Conservation (phyloP, 495 filamentous ascomycete species). For the Usnea hakonensis region DNA sequence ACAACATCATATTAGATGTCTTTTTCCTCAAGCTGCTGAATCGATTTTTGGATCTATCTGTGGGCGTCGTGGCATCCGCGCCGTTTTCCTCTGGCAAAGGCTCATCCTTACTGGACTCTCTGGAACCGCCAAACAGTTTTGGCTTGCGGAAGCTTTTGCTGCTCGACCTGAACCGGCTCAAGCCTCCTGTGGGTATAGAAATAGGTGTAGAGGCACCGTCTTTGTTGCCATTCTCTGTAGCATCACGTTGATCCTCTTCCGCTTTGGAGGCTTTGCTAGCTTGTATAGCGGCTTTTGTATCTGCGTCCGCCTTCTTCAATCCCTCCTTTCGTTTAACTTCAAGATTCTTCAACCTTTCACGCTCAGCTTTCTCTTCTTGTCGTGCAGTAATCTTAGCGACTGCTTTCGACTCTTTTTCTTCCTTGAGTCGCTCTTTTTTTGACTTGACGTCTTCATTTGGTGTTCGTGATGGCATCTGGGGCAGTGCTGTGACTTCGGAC, state of each 20-base stretch:
- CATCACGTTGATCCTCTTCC: constrained; percentile 42
- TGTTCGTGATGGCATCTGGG: constrained; percentile 32
- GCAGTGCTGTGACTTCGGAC: constrained; percentile 27
- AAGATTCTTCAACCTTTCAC: constrained; percentile 57
- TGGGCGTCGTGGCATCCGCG: constrained; percentile 22
- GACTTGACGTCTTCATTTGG: constrained; percentile 40
- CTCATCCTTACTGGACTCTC: constrained; percentile 27
- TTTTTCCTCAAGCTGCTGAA: constrained; percentile 40
- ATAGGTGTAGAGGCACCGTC: constrained; percentile 32
- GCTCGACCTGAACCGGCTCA: constrained; percentile 46
- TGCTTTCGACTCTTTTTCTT: constrained; percentile 58
- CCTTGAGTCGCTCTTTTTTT: constrained; percentile 42
- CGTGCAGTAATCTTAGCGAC: constrained; percentile 64
- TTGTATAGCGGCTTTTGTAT: constrained; percentile 50
- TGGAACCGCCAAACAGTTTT: constrained; percentile 27
- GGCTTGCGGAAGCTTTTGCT: constrained; percentile 54
- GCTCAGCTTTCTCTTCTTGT: constrained; percentile 55
- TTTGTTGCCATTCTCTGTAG: constrained; percentile 30
- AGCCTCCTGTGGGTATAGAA: constrained; percentile 33
- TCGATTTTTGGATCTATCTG: constrained; percentile 32
- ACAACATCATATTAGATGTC: constrained; percentile 33
- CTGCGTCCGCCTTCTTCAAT: constrained; percentile 49
- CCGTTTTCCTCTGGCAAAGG: constrained; percentile 16
- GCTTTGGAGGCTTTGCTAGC: constrained; percentile 45
- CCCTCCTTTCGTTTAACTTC: constrained; percentile 44